Evolutionary conservation across 2,329 filamentous ascomycete species (phyloP), one percentile per base, ranked within the genome.

Genomic region (Biscogniauxia mediterranea): DNA sequence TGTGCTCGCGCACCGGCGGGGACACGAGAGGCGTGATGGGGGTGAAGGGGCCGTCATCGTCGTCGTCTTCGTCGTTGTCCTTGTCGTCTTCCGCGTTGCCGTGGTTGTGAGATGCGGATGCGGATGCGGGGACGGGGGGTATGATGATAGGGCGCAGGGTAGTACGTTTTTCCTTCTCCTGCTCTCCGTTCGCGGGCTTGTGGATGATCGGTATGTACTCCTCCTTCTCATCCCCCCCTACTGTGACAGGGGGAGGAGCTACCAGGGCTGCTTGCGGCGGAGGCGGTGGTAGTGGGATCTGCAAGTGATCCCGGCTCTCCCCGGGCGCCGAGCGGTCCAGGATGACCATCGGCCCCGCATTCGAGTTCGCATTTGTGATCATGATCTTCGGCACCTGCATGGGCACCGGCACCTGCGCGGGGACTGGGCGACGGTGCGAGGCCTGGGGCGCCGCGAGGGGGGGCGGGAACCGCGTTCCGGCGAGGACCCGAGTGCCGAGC

Each of bases 191-290:
- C 17, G 65, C 58, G 0, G 66, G 63, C 11, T 66, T 60, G 60
- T 73, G 69, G 1, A 67, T 56, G 60, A 71, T 72, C 15, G 71
- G 68, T 52, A 73, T 72, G 59, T 61, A 70, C 20, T 69, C 71
- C 55, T 71, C 61, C 26, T 8, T 8, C 8, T 28, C 11, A 9
- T 9, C 28, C 28, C 7, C 28, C 3, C 2, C 28, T 4, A 6
- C 7, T 6, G 28, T 9, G 3, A 55, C 60, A 13, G 65, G 61
- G 3, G 69, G 63, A 20, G 62, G 57, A 54, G 51, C 61, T 1
- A n/a, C n/a, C 23, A 23, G 23, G 23, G 61, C 28, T 54, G 61
- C 50, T 55, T 63, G 54, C 19, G 53, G 51, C 25, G 64, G 56
- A 55, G 28, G 26, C 19, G 55, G 3, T 54, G 57, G 25, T 19